Evolutionary conservation across 306 rosid species (phyloP).

Genomic region (Calophaca sinica): DNA sequence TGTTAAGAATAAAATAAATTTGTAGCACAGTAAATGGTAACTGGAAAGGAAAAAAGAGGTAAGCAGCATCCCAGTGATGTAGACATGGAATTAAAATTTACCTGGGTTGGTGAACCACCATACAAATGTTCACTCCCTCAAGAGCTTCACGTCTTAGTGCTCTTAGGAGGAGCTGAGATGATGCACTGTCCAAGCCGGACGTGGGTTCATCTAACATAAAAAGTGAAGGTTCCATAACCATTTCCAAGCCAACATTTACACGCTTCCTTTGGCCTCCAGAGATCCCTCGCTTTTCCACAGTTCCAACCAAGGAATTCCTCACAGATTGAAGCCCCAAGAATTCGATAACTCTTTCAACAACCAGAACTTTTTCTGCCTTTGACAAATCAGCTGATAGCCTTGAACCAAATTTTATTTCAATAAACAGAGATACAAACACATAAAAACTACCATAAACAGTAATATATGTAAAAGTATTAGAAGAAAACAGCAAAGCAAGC

Average conservation of each 20-base stretch:
- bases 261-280: slow-evolving; percentile 99
- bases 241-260: slow-evolving; percentile 95
- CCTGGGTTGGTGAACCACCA: slow-evolving; percentile 99
- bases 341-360: slow-evolving; percentile 91
- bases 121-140: slow-evolving; percentile 93
- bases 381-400: slow-evolving; percentile 77
- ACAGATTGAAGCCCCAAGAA: slow-evolving; percentile 93
- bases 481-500: background rate
- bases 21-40: background rate
- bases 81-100: slow-evolving; percentile 46
- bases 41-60: background rate
- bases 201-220: slow-evolving; percentile 96
- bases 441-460: slow-evolving; percentile 32
- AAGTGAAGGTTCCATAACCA: slow-evolving; percentile 99
- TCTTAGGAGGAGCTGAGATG: slow-evolving; percentile 91
- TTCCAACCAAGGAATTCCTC: slow-evolving; percentile 86
- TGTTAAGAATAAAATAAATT: no score
- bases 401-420: slow-evolving; percentile 41
- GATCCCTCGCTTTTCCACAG: slow-evolving; percentile 93
- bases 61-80: slow-evolving; percentile 24
- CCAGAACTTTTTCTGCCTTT: slow-evolving; percentile 80
- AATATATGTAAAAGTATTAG: slow-evolving; percentile 23
- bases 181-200: slow-evolving; percentile 97
- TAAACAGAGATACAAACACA: slow-evolving; percentile 6
- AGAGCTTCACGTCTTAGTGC: slow-evolving; percentile 97